Conservation (phyloP, 495 filamentous ascomycete species). For the Eremomyces bilateralis region DNA sequence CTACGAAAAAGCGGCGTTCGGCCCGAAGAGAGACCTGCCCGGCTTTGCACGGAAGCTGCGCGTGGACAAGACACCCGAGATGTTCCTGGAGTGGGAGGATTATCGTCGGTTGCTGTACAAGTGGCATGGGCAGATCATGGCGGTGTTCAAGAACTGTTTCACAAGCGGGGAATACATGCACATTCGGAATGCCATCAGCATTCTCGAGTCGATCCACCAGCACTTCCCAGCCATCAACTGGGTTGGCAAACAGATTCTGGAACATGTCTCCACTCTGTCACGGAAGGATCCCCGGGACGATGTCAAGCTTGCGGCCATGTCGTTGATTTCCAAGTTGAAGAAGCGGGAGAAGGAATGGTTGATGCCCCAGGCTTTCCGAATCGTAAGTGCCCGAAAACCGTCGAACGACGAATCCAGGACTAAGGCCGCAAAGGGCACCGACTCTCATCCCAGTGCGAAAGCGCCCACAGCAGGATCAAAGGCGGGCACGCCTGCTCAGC, state of each 20-base stretch:
- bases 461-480: background rate
- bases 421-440: too few species aligned
- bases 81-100: conserved; percentile 59
- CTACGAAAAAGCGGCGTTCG: conserved; percentile 65
- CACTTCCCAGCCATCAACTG: conserved; percentile 77
- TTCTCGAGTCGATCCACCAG: conserved; percentile 60
- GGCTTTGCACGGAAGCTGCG: conserved; percentile 44
- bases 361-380: conserved; percentile 55
- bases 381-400: conserved; percentile 13
- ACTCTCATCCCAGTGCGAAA: background rate
- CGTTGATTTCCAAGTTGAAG: conserved; percentile 62
- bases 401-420: conserved; percentile 3
- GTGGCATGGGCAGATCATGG: conserved; percentile 66
- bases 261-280: conserved; percentile 39
- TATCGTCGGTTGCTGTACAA: conserved; percentile 68
- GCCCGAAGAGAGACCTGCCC: conserved; percentile 35
- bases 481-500: conserved; percentile 1
- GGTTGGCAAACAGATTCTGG: conserved; percentile 52
- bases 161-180: conserved; percentile 84
- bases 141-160: conserved; percentile 57
- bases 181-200: conserved; percentile 80
- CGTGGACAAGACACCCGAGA: conserved; percentile 36
- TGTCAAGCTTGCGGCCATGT: conserved; percentile 73
- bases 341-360: conserved; percentile 63
- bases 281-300: conserved; percentile 63